Percentiles rank a stretch among this genome's conserved stretches.
Evolutionary conservation across 139 green algal genomes (phyloP).

Genomic region (Coelastrella sp.): DNA sequence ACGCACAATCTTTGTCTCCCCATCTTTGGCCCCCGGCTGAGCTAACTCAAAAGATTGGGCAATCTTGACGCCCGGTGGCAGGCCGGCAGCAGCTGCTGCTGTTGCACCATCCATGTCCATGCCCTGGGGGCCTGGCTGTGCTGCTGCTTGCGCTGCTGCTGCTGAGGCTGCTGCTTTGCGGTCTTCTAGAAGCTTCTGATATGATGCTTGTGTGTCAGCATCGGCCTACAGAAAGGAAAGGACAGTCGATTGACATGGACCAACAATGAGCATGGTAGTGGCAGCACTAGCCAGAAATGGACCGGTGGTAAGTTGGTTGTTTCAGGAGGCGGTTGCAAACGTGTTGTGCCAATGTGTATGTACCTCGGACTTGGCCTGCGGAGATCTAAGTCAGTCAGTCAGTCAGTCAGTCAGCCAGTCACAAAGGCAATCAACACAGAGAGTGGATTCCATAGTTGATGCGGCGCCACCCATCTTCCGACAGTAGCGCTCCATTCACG

Average conservation of each 20-base stretch:
- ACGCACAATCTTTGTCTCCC: slow-evolving; percentile 69
- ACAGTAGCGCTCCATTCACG: too few species aligned
- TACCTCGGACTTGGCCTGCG: too few species aligned
- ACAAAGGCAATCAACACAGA: too few species aligned
- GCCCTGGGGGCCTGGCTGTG: not conserved
- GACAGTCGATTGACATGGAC: not conserved
- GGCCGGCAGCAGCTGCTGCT: slow-evolving; percentile 1
- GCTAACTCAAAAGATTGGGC: slow-evolving; percentile 45
- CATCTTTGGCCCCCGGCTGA: slow-evolving; percentile 60
- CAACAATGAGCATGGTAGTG: too few species aligned
- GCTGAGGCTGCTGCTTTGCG: slow-evolving; percentile 37
- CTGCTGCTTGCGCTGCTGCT: slow-evolving; percentile 2
- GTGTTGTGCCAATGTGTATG: too few species aligned
- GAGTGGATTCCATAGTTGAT: too few species aligned
- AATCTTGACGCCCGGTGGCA: slow-evolving; percentile 56
- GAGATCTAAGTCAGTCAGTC: too few species aligned
- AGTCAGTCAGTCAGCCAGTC: too few species aligned
- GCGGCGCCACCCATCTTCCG: too few species aligned
- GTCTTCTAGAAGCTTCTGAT: slow-evolving; percentile 12
- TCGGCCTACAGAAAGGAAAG: slow-evolving; percentile 32
- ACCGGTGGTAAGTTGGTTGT: too few species aligned
- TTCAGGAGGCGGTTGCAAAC: too few species aligned
- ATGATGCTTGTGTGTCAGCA: slow-evolving; percentile 41
- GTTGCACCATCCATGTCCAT: not conserved
- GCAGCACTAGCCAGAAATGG: too few species aligned